phyloP scores from a whole-genome alignment of 2,329 filamentous ascomycete genomes.

The Trichoderma sp. region DNA sequence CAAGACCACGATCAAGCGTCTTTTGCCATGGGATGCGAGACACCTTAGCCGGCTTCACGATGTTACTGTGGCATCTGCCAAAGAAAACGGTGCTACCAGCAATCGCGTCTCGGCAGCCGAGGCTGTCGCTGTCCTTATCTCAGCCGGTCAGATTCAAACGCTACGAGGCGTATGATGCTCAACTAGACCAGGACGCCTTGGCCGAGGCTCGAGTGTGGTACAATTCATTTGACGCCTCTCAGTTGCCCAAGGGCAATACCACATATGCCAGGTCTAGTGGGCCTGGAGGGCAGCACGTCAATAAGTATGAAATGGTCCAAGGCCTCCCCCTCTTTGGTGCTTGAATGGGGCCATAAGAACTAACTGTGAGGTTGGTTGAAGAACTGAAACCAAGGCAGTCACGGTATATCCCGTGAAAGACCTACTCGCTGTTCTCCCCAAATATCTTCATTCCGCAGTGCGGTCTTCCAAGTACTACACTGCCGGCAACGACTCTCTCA shows the following conservation, averaged over 20 bases:
- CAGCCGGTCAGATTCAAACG: slow-evolving; percentile 34
- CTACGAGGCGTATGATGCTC: slow-evolving; percentile 51
- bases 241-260: slow-evolving; percentile 54
- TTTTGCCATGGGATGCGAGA: neutral
- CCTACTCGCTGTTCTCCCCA: slow-evolving; percentile 48
- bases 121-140: neutral
- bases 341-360: slow-evolving; percentile 36
- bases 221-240: slow-evolving; percentile 43
- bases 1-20: neutral
- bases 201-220: slow-evolving; percentile 55
- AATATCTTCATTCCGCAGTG: slow-evolving; percentile 48
- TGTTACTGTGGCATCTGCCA: neutral
- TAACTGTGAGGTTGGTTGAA: slow-evolving; percentile 44
- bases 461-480: slow-evolving; percentile 58
- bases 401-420: slow-evolving; percentile 54
- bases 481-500: slow-evolving; percentile 52
- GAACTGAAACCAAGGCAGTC: slow-evolving; percentile 61
- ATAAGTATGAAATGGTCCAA: slow-evolving; percentile 49
- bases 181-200: slow-evolving; percentile 52
- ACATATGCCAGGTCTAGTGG: slow-evolving; percentile 61
- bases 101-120: neutral
- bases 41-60: neutral
- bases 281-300: slow-evolving; percentile 63
- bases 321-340: neutral
- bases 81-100: neutral